Evolutionary conservation across 164 flowering plant species (phyloP), one percentile per base, ranked within the genome.

Genomic region (Piper betle): DNA sequence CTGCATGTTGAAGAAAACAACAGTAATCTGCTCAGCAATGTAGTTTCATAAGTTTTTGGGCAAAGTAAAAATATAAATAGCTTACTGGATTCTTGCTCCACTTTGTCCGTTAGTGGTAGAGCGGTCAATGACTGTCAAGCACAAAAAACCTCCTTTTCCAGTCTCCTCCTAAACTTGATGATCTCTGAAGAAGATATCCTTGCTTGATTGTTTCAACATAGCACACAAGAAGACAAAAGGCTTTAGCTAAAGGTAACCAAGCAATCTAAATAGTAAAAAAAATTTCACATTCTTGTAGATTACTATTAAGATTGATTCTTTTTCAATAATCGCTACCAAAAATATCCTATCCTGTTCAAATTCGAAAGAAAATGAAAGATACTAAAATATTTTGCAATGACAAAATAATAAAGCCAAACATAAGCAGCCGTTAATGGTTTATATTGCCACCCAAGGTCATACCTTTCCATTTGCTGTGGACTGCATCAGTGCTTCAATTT

Each of bases 121-220:
- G n/a, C n/a, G n/a, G n/a, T n/a, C n/a, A n/a, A n/a, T n/a, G n/a
- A n/a, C n/a, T n/a, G n/a, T n/a, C n/a, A n/a, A n/a, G n/a, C n/a
- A n/a, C n/a, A n/a, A n/a, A n/a, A n/a, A n/a, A n/a, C n/a, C n/a
- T n/a, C n/a, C n/a, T n/a, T n/a, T n/a, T n/a, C n/a, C n/a, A n/a
- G n/a, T n/a, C n/a, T n/a, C n/a, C n/a, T n/a, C n/a, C n/a, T n/a
- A n/a, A n/a, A n/a, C n/a, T n/a, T n/a, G n/a, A n/a, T n/a, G n/a
- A n/a, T n/a, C n/a, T n/a, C n/a, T n/a, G n/a, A n/a, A 87, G 70
- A 52, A 92, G 86, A 74, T 92, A 88, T 0, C 98, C 98, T 78
- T 92, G 91, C 66, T 85, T 88, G 69, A 92, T 84, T 33, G 85
- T 84, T 72, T 80, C 82, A 55, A 85, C 85, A 95, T 88, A 57